Evolutionary conservation across 2,329 filamentous ascomycete genomes (phyloP), one percentile per base, ranked within the genome.

Genomic region (Chaetomium olivaceum): DNA sequence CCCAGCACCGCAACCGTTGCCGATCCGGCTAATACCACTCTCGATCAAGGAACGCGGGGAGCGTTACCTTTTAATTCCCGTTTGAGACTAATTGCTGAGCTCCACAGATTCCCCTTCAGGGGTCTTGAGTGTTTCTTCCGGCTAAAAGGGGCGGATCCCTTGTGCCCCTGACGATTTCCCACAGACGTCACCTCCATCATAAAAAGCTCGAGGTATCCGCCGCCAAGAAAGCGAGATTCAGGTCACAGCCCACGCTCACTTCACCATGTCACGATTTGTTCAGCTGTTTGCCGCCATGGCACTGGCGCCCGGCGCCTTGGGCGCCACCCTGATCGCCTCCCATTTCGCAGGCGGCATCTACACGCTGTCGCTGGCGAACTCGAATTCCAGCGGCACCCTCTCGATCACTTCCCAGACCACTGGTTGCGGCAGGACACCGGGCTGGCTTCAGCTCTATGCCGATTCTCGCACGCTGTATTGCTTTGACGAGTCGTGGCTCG

Each of bases 401-500:
- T 63, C 70, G 16, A 60, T 69, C 12, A 63, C 61, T 27, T 69
- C 67, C 4, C 66, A 70, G 61, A 39, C 70, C n/a, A 63, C 43
- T 9, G 70, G 69, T 2, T 72, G 70, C 50, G 70, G 70, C 23
- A 58, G 51, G 14, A 71, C 68, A 8, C 70, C 70, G 3, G 69
- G 50, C 11, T 72, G 70, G 70, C 23, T 72, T 29, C 57, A 71
- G 63, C 43, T 64, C 25, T 69, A 70, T 50, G 55, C 64, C 3
- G 70, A 70, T 56, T 43, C 64, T 1, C 61, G 64, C 36, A 65
- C 63, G 51, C 59, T 71, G 29, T 72, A 72, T 63, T 72, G 70
- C 63, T 71, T 72, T 55, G 68, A 72, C 43, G 70, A 72, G 67
- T 69, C 67, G 6, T 72, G 70, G 70, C 51, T 16, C n/a, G 68